Base-by-base conservation (phyloP, 768 basidiomycete genomes). In the Omphalotus guepiniiformis region DNA sequence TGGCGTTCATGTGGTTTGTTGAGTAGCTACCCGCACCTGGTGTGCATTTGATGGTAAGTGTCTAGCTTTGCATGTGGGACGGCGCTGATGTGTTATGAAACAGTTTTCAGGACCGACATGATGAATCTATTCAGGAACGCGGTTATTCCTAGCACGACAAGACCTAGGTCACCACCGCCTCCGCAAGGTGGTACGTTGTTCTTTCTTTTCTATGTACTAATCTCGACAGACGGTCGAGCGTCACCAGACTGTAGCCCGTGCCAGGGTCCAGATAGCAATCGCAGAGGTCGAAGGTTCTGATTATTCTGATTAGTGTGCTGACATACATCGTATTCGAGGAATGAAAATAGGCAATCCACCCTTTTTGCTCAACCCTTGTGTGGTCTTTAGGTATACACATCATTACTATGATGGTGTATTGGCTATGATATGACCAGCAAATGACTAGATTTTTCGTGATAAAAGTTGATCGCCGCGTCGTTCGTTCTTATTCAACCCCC, bases 181-280 rank as follows among this genome's bases (percentile, higher is more conserved):
- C 69, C 77, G n/a, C n/a, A n/a, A n/a, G 32, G 42, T 42, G n/a
- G 41, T 39, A 27, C 42, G 42, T 25, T 36, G 8, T n/a, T 48
- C 42, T 19, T n/a, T n/a, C n/a, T n/a, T n/a, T n/a, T n/a, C 18
- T 16, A 47, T 19, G 37, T n/a, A n/a, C n/a, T n/a, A n/a, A n/a
- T 54, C 49, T 43, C 22, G 48, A 55, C 55, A 76, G 83, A 72
- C 51, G 84, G 82, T 12, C 76, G 88, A 26, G 88, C 88, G 22
- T 86, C 89, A 16, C 89, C 88, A 32, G 88, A 92, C 67, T 92
- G 90, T 54, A 82, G 88, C 7, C 89, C 89, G 15, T 91, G 91
- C 55, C 83, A 84, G 61, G 87, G 88, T n/a, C 89, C 88, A 1
- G 70, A 70, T 48, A 66, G 69, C 28, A 65, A 65, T 18, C 62